Evolutionary conservation across 345 rosid genomes (phyloP), one percentile per base, ranked within the genome.

Genomic region (Eucalyptus lansdowneana): DNA sequence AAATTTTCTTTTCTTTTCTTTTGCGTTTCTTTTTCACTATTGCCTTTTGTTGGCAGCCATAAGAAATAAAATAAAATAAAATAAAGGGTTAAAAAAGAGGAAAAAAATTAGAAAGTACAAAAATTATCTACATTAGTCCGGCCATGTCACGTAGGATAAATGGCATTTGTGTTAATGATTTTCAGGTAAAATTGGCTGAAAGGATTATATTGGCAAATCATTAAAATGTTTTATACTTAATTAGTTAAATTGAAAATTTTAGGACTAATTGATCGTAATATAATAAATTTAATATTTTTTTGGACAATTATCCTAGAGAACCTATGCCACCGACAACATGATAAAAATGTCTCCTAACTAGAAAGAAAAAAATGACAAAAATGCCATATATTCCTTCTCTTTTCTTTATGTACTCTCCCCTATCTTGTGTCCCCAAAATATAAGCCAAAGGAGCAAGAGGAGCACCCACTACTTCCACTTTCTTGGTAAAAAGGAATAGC

Each of bases 41-140:
- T 22, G 11, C 1, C 13, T 3, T 56, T 56, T 21, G 27, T 24
- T 56, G 29, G 29, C 3, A 9, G 6, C 29, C 29, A 11, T 10
- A 24, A 1, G 14, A 56, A 56, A 56, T 10, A 2, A 22, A 21
- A 4, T 2, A 24, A 22, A 21, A 54, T 22, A 56, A 10, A 24
- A 24, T 5, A 10, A 24, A 24, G 13, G 62, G 13, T 56, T 4
- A 56, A 24, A 56, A 56, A 56, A 5, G 6, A 5, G 0, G 0
- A 56, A 22, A 56, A 40, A 22, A 9, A 1, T 4, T 9, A 24
- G 3, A 56, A 56, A 56, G 24, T 56, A 5, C 13, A 56, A 22
- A 56, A 56, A 56, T 56, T 11, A 0, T 24, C 62, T 9, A 56
- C 21, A 56, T 56, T 25, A 56, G 3, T 1, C 0, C 0, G 0